Conservation (phyloP, 371 early-diverging fungal species). For the Hamiltosporidium tvaerminnensis region DNA sequence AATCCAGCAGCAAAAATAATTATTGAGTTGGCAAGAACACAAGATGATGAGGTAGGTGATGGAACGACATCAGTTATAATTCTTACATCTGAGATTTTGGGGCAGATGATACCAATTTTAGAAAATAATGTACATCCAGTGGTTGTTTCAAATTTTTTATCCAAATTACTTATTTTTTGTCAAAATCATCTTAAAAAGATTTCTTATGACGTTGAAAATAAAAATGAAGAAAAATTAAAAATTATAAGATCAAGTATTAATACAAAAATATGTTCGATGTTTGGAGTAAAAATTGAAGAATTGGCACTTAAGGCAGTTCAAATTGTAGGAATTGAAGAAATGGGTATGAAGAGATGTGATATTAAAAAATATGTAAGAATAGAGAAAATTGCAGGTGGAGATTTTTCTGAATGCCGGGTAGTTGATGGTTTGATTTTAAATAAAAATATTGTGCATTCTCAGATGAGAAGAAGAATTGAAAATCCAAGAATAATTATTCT, state of each 20-base stretch:
- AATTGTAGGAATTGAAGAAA: too few species aligned
- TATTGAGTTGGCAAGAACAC: conserved; percentile 94
- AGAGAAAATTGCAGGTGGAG: conserved; percentile 54
- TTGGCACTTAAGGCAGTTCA: conserved; percentile 45
- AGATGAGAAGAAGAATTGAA: conserved; percentile 91
- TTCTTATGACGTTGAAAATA: conserved; percentile 10
- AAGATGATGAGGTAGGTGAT: conserved; percentile 99
- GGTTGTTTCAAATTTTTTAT: conserved; percentile 70
- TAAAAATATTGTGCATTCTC: conserved; percentile 96
- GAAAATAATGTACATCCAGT: conserved; percentile 93
- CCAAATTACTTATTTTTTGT: background rate
- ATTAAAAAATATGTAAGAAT: background rate
- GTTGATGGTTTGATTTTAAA: conserved; percentile 92
- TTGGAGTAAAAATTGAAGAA: conserved; percentile 37
- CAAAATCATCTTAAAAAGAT: conserved; percentile 15
- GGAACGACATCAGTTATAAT: conserved; percentile 98
- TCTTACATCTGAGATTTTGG: conserved; percentile 55
- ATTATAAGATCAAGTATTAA: conserved; percentile 32
- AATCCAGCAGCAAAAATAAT: conserved; percentile 98
- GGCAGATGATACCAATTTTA: conserved; percentile 50
- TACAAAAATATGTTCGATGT: conserved; percentile 48
- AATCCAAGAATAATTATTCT: conserved; percentile 88
- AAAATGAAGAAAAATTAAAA: conserved; percentile 10
- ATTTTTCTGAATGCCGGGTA: conserved; percentile 80
- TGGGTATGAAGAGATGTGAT: too few species aligned